Evolutionary conservation across 208 protist species (phyloP).

Genomic region (Trichomonas gallinae): DNA sequence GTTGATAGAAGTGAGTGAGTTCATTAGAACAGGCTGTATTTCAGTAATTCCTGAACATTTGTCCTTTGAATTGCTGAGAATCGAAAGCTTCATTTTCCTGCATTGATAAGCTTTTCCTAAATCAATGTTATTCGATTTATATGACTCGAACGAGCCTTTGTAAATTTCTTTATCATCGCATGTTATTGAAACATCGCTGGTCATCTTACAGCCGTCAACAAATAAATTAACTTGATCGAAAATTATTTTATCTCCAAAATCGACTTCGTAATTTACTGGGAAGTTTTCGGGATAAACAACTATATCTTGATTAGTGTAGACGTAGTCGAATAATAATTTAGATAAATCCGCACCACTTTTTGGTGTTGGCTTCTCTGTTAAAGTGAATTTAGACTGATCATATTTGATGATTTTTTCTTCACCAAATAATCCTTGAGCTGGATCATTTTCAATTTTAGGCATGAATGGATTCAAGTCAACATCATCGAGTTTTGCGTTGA

Average conservation of each 20-base stretch:
- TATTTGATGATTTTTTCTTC: background rate
- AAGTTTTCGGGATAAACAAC: background rate
- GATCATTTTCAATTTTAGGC: background rate
- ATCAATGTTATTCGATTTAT: too few species aligned
- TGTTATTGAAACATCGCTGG: too few species aligned
- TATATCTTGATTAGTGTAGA: background rate
- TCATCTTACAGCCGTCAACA: too few species aligned
- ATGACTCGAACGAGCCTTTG: too few species aligned
- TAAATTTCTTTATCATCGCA: too few species aligned
- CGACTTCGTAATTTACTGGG: background rate
- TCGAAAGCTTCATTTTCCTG: too few species aligned
- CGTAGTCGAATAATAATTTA: background rate
- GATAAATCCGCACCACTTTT: background rate
- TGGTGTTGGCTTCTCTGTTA: background rate
- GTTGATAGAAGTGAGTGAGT: too few species aligned
- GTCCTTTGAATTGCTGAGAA: too few species aligned
- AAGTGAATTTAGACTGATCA: background rate
- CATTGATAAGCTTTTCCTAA: too few species aligned
- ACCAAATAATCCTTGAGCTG: background rate
- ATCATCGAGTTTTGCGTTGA: background rate
- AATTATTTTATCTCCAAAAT: background rate
- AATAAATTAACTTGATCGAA: too few species aligned
- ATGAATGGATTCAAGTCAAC: background rate
- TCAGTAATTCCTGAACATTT: too few species aligned
- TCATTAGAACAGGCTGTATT: too few species aligned